A percentile compares a stretch with the other conserved stretches of the same genome.
These are phyloP conservation scores for Neotropicomus parvogracilis DNA, from an alignment of 1,284 basidiomycete genomes.

Conservation along the genomic window DNA sequence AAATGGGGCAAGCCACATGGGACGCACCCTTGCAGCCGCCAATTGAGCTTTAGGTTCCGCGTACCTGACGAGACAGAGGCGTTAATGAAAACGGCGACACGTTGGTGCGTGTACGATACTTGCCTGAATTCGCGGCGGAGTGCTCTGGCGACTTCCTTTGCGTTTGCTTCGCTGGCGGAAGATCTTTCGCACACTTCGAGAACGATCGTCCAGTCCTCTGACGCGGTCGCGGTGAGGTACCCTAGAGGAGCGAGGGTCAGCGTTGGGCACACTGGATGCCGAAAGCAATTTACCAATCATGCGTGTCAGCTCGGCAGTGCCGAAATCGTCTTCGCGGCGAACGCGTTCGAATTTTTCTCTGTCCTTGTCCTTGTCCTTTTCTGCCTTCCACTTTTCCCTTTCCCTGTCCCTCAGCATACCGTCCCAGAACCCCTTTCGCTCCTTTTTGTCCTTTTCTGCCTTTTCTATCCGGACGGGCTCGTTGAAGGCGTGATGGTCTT, in stretches of 20 bases:
- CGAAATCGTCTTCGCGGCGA: constrained; percentile 40
- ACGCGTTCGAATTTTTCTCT: constrained; percentile 25
- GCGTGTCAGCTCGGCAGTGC: constrained; percentile 53
- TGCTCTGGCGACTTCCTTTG: constrained; percentile 72
- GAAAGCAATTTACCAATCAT: constrained; percentile 55
- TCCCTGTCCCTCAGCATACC: constrained; percentile 36
- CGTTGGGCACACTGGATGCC: not conserved
- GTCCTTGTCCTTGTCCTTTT: constrained; percentile 30
- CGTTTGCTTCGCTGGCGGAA: constrained; percentile 58
- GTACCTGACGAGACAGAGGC: constrained; percentile 42
- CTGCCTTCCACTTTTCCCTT: constrained; percentile 30
- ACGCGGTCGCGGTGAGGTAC: constrained; percentile 67
- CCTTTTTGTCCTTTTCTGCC: constrained; percentile 39
- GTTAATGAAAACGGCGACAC: not conserved
- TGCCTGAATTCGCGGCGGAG: constrained; percentile 76
- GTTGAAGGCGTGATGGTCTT: constrained; percentile 30
- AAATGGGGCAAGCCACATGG: not conserved
- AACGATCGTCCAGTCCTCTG: constrained; percentile 75
- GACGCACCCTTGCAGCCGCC: constrained; percentile 63
- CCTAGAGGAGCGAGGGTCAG: constrained; percentile 39
- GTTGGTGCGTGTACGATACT: constrained; percentile 19
- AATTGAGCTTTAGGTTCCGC: constrained; percentile 68
- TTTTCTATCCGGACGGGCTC: constrained; percentile 30
- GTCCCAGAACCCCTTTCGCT: constrained; percentile 54
- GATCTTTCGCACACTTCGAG: constrained; percentile 76